Base-by-base conservation (phyloP, 768 basidiomycete species). In the Leccinum rimulosum region DNA sequence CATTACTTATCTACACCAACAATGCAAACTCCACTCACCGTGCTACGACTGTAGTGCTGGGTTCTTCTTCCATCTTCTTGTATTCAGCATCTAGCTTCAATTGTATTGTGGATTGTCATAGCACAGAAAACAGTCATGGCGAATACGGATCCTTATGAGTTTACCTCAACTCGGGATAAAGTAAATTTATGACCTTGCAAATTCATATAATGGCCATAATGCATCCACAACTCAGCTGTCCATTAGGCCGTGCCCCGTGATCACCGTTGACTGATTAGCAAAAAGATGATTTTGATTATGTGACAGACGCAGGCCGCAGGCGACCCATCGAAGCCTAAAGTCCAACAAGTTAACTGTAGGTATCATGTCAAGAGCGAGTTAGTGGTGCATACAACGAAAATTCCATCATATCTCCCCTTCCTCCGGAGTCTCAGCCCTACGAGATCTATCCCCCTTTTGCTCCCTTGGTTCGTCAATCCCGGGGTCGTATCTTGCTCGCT, bases 321-420 rank as follows among this genome's bases (percentile, higher is more conserved):
- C 25, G 47, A 54, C 50, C 27, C 49, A 57, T 27, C 27, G 14
- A 40, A 51, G 35, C 50, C 52, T 55, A 35, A 53, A 50, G 33
- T 33, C 31, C 12, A 27, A 38, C 48, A 14, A 50, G 54, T 68
- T 31, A 60, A 55, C 45, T 17, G 49, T 27, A 35, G 38, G 30
- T 7, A 25, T 49, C 22, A 31, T n/a, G n/a, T 25, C 25, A 22
- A 47, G 25, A 28, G 11, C 17, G 40, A 33, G 19, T 50, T 30
- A 47, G 56, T 35, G 50, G n/a, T 55, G 59, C 59, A 58, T 60
- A 66, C 63, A 12, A 56, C 50, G 38, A 51, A 49, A 38, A 40
- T 50, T 31, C n/a, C 51, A 61, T 80, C 66, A 93, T 66, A 94
- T 94, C 70, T 93, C 91, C 27, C 91, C 91, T 71, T 94, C 91